Evolutionary conservation across 345 rosid genomes (phyloP).

Genomic region (Murraya paniculata): DNA sequence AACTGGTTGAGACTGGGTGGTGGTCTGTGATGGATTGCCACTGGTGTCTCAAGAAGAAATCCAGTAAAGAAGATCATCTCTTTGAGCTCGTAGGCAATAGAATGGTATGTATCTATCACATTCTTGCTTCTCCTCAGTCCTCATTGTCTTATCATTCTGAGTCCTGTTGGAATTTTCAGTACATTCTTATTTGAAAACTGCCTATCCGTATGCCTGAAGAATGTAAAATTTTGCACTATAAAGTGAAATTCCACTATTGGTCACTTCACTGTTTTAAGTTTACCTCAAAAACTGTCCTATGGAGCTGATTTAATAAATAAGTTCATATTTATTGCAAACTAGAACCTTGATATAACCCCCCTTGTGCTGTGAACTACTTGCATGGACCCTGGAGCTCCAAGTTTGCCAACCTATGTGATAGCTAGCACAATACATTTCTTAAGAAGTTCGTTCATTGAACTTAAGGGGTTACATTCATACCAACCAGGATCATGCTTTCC

Average conservation of each 20-base stretch:
- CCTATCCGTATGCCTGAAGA: background rate
- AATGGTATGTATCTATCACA: conserved; percentile 45
- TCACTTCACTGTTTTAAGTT: background rate
- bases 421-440: background rate
- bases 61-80: conserved; percentile 41
- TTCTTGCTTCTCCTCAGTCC: conserved; percentile 8
- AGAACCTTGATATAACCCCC: background rate
- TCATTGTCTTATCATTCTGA: background rate
- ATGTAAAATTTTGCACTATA: background rate
- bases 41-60: conserved; percentile 52
- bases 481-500: background rate
- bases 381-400: background rate
- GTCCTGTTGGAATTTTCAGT: background rate
- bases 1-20: conserved; percentile 39
- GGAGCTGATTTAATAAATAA: background rate
- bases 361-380: background rate
- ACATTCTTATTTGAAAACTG: background rate
- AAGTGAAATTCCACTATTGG: background rate
- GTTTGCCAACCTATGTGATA: background rate
- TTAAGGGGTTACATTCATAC: conserved; percentile 1
- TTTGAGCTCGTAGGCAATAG: conserved; percentile 62
- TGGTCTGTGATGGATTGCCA: conserved; percentile 76
- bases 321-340: background rate
- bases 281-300: background rate
- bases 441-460: conserved; percentile 1